Conservation (phyloP, 495 filamentous ascomycete species). For the Delitschia confertaspora region DNA sequence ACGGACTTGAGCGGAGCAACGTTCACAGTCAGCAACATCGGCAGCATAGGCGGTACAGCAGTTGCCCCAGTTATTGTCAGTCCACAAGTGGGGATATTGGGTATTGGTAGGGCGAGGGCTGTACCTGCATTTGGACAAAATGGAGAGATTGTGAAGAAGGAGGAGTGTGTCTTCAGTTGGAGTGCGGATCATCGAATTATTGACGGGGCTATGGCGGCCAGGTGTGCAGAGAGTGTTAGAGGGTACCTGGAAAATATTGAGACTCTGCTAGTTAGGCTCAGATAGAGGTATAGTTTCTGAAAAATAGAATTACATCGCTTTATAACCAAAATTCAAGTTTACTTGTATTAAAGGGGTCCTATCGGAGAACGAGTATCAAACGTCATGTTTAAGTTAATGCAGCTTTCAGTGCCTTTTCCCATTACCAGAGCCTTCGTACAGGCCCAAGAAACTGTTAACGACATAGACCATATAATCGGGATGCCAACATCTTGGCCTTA, state of each 20-base stretch:
- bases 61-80: constrained; percentile 83
- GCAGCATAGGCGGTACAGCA: constrained; percentile 90
- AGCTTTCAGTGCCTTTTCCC: no score
- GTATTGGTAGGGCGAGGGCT: constrained; percentile 68
- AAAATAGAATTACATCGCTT: neutral
- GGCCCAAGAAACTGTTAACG: no score
- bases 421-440: no score
- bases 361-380: no score
- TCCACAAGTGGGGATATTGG: constrained; percentile 84
- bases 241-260: constrained; percentile 73
- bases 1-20: constrained; percentile 79
- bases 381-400: no score
- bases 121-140: constrained; percentile 57
- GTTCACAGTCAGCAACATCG: constrained; percentile 94
- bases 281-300: constrained; percentile 27
- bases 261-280: constrained; percentile 55
- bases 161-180: constrained; percentile 85
- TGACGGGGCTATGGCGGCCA: constrained; percentile 88
- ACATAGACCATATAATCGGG: no score
- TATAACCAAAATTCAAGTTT: neutral
- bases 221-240: constrained; percentile 72
- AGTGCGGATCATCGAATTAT: constrained; percentile 92
- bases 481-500: no score
- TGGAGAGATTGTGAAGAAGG: constrained; percentile 50
- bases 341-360: no score